Conservation (phyloP, 139 green algal genomes). For the Coelastrella sp. region DNA sequence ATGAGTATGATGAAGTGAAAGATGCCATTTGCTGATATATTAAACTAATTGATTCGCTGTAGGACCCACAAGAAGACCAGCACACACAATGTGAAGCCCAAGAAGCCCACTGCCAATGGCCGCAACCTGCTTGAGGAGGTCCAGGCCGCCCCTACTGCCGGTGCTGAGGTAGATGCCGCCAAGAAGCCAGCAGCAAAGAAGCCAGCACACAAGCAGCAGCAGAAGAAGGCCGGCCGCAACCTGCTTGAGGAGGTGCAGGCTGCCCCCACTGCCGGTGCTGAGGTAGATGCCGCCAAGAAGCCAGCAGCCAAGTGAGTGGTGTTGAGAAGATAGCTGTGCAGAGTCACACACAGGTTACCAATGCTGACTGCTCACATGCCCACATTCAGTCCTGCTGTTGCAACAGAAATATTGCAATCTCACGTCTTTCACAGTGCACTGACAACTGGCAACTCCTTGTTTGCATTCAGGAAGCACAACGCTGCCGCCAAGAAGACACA, state of each 20-base stretch:
- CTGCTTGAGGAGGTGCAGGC: neutral
- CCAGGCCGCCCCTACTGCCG: neutral
- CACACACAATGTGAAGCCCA: neutral
- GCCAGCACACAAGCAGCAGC: neutral
- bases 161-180: neutral
- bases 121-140: conserved; percentile 9
- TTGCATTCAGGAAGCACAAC: too few relatives aligned
- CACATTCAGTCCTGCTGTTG: too few relatives aligned
- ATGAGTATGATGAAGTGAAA: too few relatives aligned
- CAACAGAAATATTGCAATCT: too few relatives aligned
- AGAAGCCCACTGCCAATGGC: neutral
- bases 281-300: neutral
- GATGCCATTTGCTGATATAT: too few relatives aligned
- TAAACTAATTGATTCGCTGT: too few relatives aligned
- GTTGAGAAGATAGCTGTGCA: too few relatives aligned
- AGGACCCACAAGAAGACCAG: too few relatives aligned
- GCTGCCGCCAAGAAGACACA: neutral
- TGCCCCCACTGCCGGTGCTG: neutral
- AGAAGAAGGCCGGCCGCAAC: conserved; percentile 9
- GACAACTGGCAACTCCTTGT: too few relatives aligned
- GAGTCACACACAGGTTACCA: too few relatives aligned
- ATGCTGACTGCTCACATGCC: too few relatives aligned
- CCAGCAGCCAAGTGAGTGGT: neutral
- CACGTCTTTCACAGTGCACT: too few relatives aligned
- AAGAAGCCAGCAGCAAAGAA: conserved; percentile 33